These are phyloP conservation scores for Phyllosticta capitalensis DNA, from an alignment of 2,329 filamentous ascomycete genomes.

Conservation along the genomic window DNA sequence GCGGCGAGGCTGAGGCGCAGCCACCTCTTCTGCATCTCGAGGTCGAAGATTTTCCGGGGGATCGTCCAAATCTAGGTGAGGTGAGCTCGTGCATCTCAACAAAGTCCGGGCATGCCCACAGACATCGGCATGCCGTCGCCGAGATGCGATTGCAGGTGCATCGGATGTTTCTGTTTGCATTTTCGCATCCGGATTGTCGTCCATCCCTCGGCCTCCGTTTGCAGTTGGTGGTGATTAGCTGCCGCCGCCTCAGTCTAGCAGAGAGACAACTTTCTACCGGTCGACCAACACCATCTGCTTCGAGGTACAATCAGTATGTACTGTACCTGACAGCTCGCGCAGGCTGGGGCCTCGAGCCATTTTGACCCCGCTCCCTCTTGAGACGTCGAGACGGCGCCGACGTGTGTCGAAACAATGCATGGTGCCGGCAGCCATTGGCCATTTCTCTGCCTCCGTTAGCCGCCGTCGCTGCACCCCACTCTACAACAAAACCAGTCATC, in stretches of 20 bases:
- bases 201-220: not conserved
- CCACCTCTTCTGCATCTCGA: no score
- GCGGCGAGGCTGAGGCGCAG: no score
- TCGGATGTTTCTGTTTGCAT: not conserved
- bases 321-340: no score
- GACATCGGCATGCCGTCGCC: not conserved
- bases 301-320: no score
- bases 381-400: no score
- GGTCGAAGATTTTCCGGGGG: no score
- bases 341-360: no score
- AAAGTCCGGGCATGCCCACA: no score
- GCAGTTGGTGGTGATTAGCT: not conserved
- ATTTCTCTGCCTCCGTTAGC: not conserved
- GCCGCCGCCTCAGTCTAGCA: no score
- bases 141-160: not conserved
- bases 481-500: conserved; percentile 2
- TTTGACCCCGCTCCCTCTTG: not conserved
- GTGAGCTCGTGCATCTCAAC: no score
- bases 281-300: no score
- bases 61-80: no score
- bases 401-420: not conserved
- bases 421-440: not conserved
- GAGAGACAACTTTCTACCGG: not conserved
- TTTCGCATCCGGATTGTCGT: not conserved
- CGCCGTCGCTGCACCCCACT: not conserved